Evolutionary conservation across 1,284 basidiomycete species (phyloP), one percentile per base, ranked within the genome.

Genomic region (Golubevia sp.): DNA sequence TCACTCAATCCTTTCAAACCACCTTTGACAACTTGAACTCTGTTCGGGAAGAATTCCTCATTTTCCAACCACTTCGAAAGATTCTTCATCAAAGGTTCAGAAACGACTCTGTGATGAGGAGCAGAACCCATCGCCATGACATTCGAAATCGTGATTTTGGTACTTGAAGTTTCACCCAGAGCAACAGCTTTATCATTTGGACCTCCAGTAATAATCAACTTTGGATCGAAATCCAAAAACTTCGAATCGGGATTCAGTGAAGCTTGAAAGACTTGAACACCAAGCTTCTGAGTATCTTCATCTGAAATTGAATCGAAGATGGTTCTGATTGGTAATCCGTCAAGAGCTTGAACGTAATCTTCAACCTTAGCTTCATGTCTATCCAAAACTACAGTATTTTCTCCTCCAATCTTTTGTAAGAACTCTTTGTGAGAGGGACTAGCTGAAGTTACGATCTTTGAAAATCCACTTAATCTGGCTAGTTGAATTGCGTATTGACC

Each of bases 401-500:
- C 62, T 13, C 73, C 74, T 48, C 75, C 75, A 25, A 77, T 66
- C 2, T 53, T 25, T 27, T 67, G 66, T 49, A 77, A 67, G 59
- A 58, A 55, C 5, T 64, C 65, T 49, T 55, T 44, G 65, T 77
- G 74, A 4, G 57, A 53, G 1, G 65, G 30, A 50, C 60, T 64
- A 18, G 71, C 65, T 38, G 59, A 61, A 38, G 75, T 77, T 56
- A 77, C 53, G 53, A 77, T 74, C 20, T 58, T 51, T 3, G 62
- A 62, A 38, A 76, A 77, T 13, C 75, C 75, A 2, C 64, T 67
- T 1, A 76, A 63, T 23, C 65, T 58, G 7, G 71, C 69, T n/a
- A 77, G 59, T 48, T 76, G 75, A 51, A 77, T 74, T 0, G 61
- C 71, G 11, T 77, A 77, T 34, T 76, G 74, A 2, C 75, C 75